Evolutionary conservation across 2,329 filamentous ascomycete species (phyloP).

Genomic region (Shiraia sp.): DNA sequence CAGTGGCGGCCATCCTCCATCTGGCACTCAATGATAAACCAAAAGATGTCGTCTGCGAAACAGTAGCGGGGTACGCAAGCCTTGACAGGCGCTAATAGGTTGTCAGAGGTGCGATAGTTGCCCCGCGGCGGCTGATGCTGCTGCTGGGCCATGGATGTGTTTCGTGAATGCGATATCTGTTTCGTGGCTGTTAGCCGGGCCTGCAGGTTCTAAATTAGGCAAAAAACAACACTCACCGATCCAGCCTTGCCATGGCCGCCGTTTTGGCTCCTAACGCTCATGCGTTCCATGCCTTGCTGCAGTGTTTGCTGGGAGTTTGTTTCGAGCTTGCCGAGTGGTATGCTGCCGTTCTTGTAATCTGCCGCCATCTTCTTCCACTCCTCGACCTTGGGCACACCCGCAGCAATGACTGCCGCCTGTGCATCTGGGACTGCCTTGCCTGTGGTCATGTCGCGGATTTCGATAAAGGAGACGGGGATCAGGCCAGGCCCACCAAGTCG

Average conservation of each 20-base stretch:
- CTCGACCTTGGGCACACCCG: conserved; percentile 91
- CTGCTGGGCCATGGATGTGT: conserved; percentile 46
- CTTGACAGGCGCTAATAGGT: conserved; percentile 73
- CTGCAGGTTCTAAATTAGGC: conserved; percentile 11
- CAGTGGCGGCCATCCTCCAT: conserved; percentile 90
- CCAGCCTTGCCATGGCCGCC: conserved; percentile 31
- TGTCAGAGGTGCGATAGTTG: conserved; percentile 44
- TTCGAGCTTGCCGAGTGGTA: conserved; percentile 90
- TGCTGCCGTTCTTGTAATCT: conserved; percentile 99
- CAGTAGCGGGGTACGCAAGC: conserved; percentile 91
- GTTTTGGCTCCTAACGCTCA: conserved; percentile 65
- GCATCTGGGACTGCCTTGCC: conserved; percentile 81
- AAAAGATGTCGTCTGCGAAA: conserved; percentile 97
- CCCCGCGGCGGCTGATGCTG: conserved; percentile 48
- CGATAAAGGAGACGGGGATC: conserved; percentile 95
- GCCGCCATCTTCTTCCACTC: conserved; percentile 99
- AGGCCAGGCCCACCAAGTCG: conserved; percentile 91
- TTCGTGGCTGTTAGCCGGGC: conserved; percentile 11
- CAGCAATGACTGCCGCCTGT: conserved; percentile 80
- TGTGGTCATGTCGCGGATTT: conserved; percentile 91
- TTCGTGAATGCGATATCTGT: conserved; percentile 39
- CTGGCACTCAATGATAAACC: conserved; percentile 93
- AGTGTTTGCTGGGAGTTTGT: conserved; percentile 52
- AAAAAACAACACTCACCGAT: conserved; percentile 30
- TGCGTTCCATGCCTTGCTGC: conserved; percentile 68